Conservation (phyloP, 1,284 basidiomycete genomes). For the Somion occarium region DNA sequence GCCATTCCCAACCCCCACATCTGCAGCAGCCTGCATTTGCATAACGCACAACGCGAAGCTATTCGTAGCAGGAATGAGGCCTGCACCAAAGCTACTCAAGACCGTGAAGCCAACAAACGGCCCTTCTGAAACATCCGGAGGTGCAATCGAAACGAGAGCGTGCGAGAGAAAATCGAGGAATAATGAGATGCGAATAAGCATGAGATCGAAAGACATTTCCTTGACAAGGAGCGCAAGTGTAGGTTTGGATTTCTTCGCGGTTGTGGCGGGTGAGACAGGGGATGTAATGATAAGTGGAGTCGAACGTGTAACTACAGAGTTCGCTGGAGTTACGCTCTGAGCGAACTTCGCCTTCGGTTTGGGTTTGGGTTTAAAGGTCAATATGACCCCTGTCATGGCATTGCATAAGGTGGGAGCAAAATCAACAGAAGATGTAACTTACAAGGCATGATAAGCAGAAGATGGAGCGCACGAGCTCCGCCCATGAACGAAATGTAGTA, state of each 20-base stretch:
- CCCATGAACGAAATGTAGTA: slow-evolving; percentile 59
- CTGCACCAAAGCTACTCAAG: slow-evolving; percentile 56
- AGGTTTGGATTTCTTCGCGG: slow-evolving; percentile 32
- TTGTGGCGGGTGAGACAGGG: slow-evolving; percentile 5
- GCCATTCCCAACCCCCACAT: not conserved
- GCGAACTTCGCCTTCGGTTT: slow-evolving; percentile 16
- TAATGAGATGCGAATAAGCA: slow-evolving; percentile 54
- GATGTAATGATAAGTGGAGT: slow-evolving; percentile 1
- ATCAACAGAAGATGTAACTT: too few relatives aligned
- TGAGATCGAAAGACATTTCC: slow-evolving; percentile 69
- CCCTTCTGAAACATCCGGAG: slow-evolving; percentile 3
- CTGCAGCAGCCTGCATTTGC: slow-evolving; percentile 30
- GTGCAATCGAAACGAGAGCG: slow-evolving; percentile 36
- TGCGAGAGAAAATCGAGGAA: slow-evolving; percentile 64
- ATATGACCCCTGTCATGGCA: slow-evolving; percentile 24
- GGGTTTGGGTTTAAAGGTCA: slow-evolving; percentile 40
- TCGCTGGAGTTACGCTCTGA: slow-evolving; percentile 7
- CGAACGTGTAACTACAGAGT: not conserved
- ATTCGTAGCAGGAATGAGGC: slow-evolving; percentile 60
- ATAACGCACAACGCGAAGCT: slow-evolving; percentile 67
- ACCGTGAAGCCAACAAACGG: slow-evolving; percentile 54
- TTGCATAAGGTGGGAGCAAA: too few relatives aligned
- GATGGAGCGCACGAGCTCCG: slow-evolving; percentile 42
- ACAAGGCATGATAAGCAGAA: slow-evolving; percentile 56
- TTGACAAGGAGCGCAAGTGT: slow-evolving; percentile 46